Conservation (phyloP, 768 basidiomycete genomes). For the Tylopilus cervinicoccineus region DNA sequence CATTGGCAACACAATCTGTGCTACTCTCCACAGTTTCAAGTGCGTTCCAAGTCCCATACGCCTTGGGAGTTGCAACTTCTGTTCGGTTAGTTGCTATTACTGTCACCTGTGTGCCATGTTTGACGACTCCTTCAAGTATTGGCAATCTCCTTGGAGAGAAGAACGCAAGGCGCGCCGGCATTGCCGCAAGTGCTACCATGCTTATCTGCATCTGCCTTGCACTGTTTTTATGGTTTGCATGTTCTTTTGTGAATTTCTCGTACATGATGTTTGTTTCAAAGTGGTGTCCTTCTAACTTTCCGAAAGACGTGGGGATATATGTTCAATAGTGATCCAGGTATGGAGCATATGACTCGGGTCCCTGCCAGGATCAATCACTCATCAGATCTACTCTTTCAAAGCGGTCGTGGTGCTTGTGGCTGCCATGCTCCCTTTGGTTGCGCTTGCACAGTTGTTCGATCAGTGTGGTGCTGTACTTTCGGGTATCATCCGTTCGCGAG, state of each 20-base stretch:
- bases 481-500: slow-evolving; percentile 79
- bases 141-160: slow-evolving; percentile 87
- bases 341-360: neutral
- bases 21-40: slow-evolving; percentile 70
- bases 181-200: slow-evolving; percentile 64
- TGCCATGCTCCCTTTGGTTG: slow-evolving; percentile 68
- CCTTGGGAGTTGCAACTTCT: slow-evolving; percentile 76
- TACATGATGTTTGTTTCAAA: slow-evolving; percentile 18
- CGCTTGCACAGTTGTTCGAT: slow-evolving; percentile 82
- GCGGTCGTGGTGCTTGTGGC: slow-evolving; percentile 41
- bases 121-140: slow-evolving; percentile 43
- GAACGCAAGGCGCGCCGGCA: slow-evolving; percentile 65
- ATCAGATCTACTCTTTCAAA: slow-evolving; percentile 2
- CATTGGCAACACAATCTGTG: slow-evolving; percentile 86
- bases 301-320: slow-evolving; percentile 67
- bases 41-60: slow-evolving; percentile 80
- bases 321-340: slow-evolving; percentile 67
- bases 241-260: neutral
- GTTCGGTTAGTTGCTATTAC: slow-evolving; percentile 54
- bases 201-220: slow-evolving; percentile 60
- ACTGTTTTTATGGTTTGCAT: slow-evolving; percentile 52
- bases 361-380: neutral
- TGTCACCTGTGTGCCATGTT: neutral
- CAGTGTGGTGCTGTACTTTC: slow-evolving; percentile 64
- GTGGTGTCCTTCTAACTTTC: slow-evolving; percentile 54